Evolutionary conservation across 352 stramenopile species (phyloP).

Genomic region (Albugo laibachii): DNA sequence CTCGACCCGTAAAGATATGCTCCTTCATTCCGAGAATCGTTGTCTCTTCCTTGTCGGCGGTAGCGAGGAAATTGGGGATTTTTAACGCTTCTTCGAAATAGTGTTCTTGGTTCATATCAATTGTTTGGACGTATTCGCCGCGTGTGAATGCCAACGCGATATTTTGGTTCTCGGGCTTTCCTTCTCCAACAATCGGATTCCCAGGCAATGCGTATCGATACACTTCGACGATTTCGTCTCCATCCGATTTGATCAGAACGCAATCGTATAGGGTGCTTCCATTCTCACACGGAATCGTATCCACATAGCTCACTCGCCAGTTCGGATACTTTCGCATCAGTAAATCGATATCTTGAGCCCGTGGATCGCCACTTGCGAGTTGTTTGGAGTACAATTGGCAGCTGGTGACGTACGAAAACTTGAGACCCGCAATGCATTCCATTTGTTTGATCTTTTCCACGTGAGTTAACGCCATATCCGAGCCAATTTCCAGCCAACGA

Average conservation of each 20-base stretch:
- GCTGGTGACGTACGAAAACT: constrained; percentile 78
- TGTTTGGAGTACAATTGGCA: constrained; percentile 80
- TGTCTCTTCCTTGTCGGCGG: constrained; percentile 38
- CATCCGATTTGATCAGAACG: constrained; percentile 63
- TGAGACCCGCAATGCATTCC: constrained; percentile 66
- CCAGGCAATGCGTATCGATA: constrained; percentile 75
- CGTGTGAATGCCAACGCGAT: constrained; percentile 70
- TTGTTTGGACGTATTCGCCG: constrained; percentile 75
- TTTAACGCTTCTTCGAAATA: constrained; percentile 79
- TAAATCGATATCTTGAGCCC: constrained; percentile 77
- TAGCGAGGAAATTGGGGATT: constrained; percentile 75
- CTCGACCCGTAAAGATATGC: constrained; percentile 70
- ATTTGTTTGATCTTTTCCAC: constrained; percentile 59
- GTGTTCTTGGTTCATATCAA: constrained; percentile 84
- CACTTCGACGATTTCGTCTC: constrained; percentile 66
- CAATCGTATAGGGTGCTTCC: constrained; percentile 34
- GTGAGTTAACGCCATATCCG: constrained; percentile 30
- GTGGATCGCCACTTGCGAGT: constrained; percentile 42
- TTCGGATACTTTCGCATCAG: constrained; percentile 78
- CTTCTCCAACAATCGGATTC: constrained; percentile 76
- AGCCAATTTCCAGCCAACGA: constrained; percentile 67
- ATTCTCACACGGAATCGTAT: constrained; percentile 28
- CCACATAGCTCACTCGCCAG: constrained; percentile 76
- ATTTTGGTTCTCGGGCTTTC: constrained; percentile 81
- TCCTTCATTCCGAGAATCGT: constrained; percentile 81